Evolutionary conservation across 306 rosid genomes (phyloP), one percentile per base, ranked within the genome.

Genomic region (Rosa lucieae): DNA sequence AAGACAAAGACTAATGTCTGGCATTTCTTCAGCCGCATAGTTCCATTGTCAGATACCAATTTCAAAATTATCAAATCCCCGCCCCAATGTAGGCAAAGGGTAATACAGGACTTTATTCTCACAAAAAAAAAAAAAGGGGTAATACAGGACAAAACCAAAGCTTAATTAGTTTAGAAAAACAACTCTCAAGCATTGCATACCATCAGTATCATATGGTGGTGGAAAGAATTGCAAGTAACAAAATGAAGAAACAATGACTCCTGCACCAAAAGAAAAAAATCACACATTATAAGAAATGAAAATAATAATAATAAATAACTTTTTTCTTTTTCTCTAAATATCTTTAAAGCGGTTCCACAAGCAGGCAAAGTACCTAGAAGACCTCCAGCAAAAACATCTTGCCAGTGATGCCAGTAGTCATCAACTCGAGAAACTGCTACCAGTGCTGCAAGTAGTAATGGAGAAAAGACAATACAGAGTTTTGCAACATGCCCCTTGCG

Each of bases 361-460:
- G 72, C 2, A 1, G 72, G 18, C 44, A 40, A 37, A 77, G 55
- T 62, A 94, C 98, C 97, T 74, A 94, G 69, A 74, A 94, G 95
- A 82, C 85, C 90, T 52, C 97, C 97, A 58, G 97, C 89, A 83
- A 91, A 90, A 78, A 92, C 97, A 76, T 94, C 97, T 82, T 89
- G 92, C 98, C 97, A 91, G 77, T 94, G 97, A 89, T 94, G 99
- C 97, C 97, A 91, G 84, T 94, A 94, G 83, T 94, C 97, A 84
- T 94, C 99, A 79, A 94, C 93, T 68, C 97, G 97, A 69, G 99
- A 90, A 68, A 94, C 93, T 47, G 75, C 97, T 75, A 94, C 82
- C 68, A 94, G 76, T 58, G 97, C 88, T 4, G 97, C 97, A 86
- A 84, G 21, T 66, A 94, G 97, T 69, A 94, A 6, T 12, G 99